These are phyloP conservation scores for Heteromeles arbutifolia DNA, from an alignment of 306 rosid genomes.

Conservation along the genomic window DNA sequence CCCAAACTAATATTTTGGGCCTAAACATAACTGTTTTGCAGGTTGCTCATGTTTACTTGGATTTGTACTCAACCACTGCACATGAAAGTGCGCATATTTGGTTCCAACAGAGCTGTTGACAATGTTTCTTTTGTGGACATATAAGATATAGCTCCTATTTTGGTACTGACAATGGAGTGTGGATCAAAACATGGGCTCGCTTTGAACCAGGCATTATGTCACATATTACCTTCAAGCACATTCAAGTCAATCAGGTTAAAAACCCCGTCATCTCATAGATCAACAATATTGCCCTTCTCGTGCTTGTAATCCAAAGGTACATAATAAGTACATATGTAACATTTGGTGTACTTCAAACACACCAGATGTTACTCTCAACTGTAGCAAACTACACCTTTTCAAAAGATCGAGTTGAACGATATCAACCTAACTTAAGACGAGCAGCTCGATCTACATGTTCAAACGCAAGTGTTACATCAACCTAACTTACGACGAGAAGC, in stretches of 20 bases:
- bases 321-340: not conserved
- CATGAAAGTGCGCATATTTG: too few relatives aligned
- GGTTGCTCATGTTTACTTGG: too few relatives aligned
- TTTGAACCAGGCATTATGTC: conserved; percentile 5
- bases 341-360: conserved; percentile 16
- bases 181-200: conserved; percentile 18
- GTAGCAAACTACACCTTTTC: conserved; percentile 19
- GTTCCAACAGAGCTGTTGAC: not conserved
- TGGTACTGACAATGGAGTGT: conserved; percentile 31
- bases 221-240: not conserved
- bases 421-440: conserved; percentile 6
- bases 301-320: conserved; percentile 1
- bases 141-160: not conserved
- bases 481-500: not conserved
- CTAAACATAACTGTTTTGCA: too few relatives aligned
- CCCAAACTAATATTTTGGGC: too few relatives aligned
- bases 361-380: not conserved
- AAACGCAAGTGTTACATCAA: not conserved
- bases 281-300: conserved; percentile 31
- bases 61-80: too few relatives aligned
- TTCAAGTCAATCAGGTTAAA: conserved; percentile 3
- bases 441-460: conserved; percentile 8
- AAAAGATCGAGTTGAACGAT: not conserved
- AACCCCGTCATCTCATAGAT: conserved; percentile 29
- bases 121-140: not conserved